Conservation (phyloP, 2,329 filamentous ascomycete genomes). For the Fonsecaea multimorphosa region DNA sequence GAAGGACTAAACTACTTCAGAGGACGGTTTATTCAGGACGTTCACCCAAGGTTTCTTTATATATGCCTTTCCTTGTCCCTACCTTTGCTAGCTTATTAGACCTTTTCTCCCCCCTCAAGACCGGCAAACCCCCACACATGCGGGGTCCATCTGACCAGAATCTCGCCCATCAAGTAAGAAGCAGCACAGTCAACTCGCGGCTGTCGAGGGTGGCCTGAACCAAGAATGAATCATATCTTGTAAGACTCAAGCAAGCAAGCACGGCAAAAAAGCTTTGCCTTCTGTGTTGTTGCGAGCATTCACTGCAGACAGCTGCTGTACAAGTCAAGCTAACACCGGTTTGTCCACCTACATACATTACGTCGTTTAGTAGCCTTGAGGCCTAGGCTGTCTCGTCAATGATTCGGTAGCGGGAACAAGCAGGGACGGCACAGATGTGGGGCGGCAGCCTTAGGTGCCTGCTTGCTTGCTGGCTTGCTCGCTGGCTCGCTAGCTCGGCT, state of each 20-base stretch:
- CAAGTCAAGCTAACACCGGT: too few relatives aligned
- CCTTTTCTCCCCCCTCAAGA: neutral
- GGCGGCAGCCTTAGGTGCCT: too few relatives aligned
- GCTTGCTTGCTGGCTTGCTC: too few relatives aligned
- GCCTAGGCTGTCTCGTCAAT: too few relatives aligned
- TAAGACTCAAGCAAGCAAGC: neutral
- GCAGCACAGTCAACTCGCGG: too few relatives aligned
- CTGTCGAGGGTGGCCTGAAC: neutral
- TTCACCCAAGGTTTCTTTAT: neutral
- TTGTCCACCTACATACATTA: neutral
- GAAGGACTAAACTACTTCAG: neutral
- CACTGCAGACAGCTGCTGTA: neutral
- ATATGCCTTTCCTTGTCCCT: neutral
- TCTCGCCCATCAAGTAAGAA: too few relatives aligned
- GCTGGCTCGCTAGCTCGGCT: too few relatives aligned
- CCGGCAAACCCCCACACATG: neutral
- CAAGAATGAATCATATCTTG: neutral
- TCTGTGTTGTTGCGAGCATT: neutral
- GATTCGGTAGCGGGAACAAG: too few relatives aligned
- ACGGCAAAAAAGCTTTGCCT: neutral
- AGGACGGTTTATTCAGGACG: neutral
- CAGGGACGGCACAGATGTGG: too few relatives aligned
- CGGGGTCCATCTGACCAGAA: neutral
- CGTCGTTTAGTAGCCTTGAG: neutral
- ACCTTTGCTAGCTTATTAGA: neutral